phyloP scores from a whole-genome alignment of 257 asterid species.

The Solanum bulbocastanum region DNA sequence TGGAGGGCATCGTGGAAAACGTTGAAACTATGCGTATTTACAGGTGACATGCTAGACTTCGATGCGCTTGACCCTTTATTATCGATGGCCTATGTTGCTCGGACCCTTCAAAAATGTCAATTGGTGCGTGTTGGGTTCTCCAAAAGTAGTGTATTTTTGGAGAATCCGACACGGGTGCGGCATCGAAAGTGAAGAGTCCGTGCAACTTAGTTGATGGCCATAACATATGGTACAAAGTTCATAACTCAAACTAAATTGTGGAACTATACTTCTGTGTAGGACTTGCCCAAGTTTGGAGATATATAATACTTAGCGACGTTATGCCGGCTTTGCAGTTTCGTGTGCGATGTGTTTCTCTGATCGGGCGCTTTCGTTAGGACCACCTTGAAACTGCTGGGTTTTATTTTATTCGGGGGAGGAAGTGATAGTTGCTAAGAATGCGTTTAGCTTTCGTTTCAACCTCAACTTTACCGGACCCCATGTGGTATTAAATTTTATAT shows the following conservation, averaged over 20 bases:
- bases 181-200: not conserved
- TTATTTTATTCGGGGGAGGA: not conserved
- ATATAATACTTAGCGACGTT: conserved; percentile 6
- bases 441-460: not conserved
- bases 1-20: conserved; percentile 49
- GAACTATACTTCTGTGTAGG: conserved; percentile 48
- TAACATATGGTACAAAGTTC: conserved; percentile 10
- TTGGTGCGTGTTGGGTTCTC: not conserved
- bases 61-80: conserved; percentile 19
- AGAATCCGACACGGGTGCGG: not conserved
- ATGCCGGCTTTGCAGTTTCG: conserved; percentile 18
- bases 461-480: not conserved
- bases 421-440: not conserved
- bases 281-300: conserved; percentile 10
- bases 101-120: not conserved
- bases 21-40: conserved; percentile 22
- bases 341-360: not conserved
- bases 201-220: not conserved
- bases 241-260: conserved; percentile 23
- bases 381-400: not conserved
- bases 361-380: not conserved
- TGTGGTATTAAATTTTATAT: not conserved
- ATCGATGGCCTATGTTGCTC: conserved; percentile 12
- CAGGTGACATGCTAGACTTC: conserved; percentile 44
- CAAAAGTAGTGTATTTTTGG: not conserved